A percentile compares a stretch with the other conserved stretches of the same genome.
Evolutionary conservation across 169 alveolate species (phyloP).

Genomic region (Babesia sp.): DNA sequence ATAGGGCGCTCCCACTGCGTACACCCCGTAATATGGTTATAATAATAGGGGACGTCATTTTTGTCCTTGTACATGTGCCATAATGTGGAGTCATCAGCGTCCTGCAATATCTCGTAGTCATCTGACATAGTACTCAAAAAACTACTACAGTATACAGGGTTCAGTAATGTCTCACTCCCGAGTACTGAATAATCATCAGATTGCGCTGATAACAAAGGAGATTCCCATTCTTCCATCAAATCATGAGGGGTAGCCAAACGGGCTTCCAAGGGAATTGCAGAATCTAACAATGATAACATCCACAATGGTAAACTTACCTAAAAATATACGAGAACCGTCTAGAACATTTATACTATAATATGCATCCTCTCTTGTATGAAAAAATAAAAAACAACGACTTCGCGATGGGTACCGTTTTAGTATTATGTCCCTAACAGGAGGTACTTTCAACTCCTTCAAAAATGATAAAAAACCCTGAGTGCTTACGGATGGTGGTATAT

Average conservation of each 20-base stretch:
- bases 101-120: conserved; percentile 65
- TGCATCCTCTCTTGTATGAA: conserved; percentile 49
- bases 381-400: conserved; percentile 59
- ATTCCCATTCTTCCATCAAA: conserved; percentile 4
- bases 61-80: conserved; percentile 78
- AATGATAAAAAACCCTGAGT: conserved; percentile 11
- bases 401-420: conserved; percentile 46
- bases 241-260: conserved; percentile 67
- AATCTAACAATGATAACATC: conserved; percentile 28
- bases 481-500: conserved; percentile 43
- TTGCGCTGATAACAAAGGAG: neutral
- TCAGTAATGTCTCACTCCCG: neutral
- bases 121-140: conserved; percentile 38
- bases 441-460: conserved; percentile 30
- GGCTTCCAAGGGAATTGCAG: conserved; percentile 57
- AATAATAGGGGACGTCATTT: conserved; percentile 74
- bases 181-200: neutral
- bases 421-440: conserved; percentile 44
- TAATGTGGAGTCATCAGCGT: conserved; percentile 70
- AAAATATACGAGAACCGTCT: conserved; percentile 38
- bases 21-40: conserved; percentile 80
- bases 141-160: conserved; percentile 25
- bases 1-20: conserved; percentile 90
- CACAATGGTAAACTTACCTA: conserved; percentile 19
- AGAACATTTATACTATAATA: conserved; percentile 19